Conservation (phyloP, 352 stramenopile genomes). For the Phytopythium boreale region DNA sequence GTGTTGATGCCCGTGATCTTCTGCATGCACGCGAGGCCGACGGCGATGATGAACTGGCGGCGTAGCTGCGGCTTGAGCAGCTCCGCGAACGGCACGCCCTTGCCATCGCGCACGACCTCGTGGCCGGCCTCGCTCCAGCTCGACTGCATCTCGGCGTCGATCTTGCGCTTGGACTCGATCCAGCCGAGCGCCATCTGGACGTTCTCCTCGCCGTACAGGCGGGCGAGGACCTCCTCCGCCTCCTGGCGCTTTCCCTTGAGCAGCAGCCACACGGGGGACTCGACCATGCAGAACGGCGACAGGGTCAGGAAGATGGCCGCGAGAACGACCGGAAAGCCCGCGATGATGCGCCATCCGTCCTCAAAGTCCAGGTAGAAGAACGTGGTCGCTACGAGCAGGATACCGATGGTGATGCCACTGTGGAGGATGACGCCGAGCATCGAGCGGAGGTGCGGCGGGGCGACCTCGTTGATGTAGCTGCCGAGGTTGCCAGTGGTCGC, state of each 20-base stretch:
- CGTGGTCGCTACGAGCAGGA: conserved; percentile 37
- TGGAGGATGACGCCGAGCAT: conserved; percentile 35
- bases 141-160: conserved; percentile 28
- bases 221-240: conserved; percentile 28
- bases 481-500: conserved; percentile 34
- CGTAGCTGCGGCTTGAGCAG: conserved; percentile 22
- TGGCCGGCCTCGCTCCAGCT: conserved; percentile 25
- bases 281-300: conserved; percentile 44
- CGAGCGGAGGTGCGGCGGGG: conserved; percentile 34
- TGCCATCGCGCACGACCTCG: conserved; percentile 26
- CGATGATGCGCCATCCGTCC: conserved; percentile 57
- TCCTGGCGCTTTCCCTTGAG: conserved; percentile 28
- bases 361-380: conserved; percentile 58
- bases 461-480: conserved; percentile 49
- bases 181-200: conserved; percentile 30
- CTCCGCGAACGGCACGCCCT: conserved; percentile 25
- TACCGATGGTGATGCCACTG: conserved; percentile 34
- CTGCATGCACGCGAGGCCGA: conserved; percentile 30
- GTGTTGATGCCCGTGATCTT: conserved; percentile 59
- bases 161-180: conserved; percentile 36
- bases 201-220: conserved; percentile 34
- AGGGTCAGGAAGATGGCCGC: conserved; percentile 38
- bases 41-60: conserved; percentile 35
- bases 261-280: conserved; percentile 49
- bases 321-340: conserved; percentile 51